Base-by-base conservation (phyloP, 345 rosid genomes). In the Cardiospermum halicacabum region DNA sequence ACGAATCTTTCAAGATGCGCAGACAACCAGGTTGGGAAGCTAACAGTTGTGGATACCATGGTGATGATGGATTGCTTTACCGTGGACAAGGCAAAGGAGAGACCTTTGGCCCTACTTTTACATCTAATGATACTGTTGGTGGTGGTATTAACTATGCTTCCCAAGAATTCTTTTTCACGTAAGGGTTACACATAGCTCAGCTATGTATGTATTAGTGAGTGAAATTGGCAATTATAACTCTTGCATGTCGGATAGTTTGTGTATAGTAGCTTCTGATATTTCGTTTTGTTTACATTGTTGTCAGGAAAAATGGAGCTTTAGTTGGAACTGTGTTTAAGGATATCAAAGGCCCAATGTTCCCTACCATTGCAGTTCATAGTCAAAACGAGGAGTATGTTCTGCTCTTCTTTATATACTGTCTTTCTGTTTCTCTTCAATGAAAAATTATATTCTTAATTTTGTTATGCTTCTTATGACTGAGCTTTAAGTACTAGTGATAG, bases 21-120 rank as follows among this genome's bases (percentile, higher is more conserved):
- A 83, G 96, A 68, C 99, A 88, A 56, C 94, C 98, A 9, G 97
- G 97, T 61, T 94, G 99, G 99, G 99, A 91, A 89, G 83, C 76
- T 57, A 91, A 91, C 79, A 89, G 96, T 72, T 89, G 84, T 64
- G 99, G 99, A 19, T 94, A 91, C 82, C 97, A 91, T 75, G 96
- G 99, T 63, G 99, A 94, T 67, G 93, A 89, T 85, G 99, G 99
- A 49, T 11, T 47, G 49, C 81, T 94, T 55, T 91, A 89, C 63
- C 87, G 64, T 57, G 99, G 93, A 47, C 78, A 80, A 34, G 96
- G 77, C 43, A 94, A 74, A 69, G 97, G 96, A 62, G 91, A 87
- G 66, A 60, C 81, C 13, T 89, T 89, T 67, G 97, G 97, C 66
- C 96, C 97, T 60, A 84, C 91, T 1, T 94, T 77, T 82, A 85